Evolutionary conservation across 441 rosid genomes (phyloP), one percentile per base, ranked within the genome.

Genomic region (Kokia cookei): DNA sequence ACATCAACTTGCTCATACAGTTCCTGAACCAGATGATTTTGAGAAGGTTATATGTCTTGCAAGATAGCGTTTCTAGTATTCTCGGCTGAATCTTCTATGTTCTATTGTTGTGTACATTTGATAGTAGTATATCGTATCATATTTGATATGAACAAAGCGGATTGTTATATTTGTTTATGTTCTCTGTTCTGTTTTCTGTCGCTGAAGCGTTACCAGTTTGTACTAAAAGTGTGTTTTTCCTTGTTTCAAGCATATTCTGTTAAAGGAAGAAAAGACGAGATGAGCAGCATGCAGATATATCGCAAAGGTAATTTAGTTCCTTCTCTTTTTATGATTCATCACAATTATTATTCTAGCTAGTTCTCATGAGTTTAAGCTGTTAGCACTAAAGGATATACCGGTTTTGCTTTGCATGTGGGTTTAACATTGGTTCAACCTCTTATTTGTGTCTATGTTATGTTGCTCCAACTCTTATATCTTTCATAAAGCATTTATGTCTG

Each of bases 341-440:
- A 17, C 40, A 47, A 7, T 45, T 66, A 26, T 24, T 22, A 13
- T 54, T 14, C 71, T 43, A 12, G 81, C 76, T 27, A 43, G 48
- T 42, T 42, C 45, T 43, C 71, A 62, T n/a, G 82, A 59, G 58
- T 84, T 85, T 50, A 17, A 7, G 37, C 45, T 61, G 22, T 61
- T 17, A 29, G 43, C 65, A 61, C 3, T 61, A 6, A 11, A 61
- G 65, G 19, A 32, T 61, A 32, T 5, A 32, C 7, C 11, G 40
- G 2, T 61, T 61, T 32, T 42, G 69, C 69, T 65, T 6, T 19
- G 13, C 5, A 26, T 65, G 75, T 55, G n/a, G 11, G 15, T 12
- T 53, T 22, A 65, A 32, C 22, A 29, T 32, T 14, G n/a, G 45
- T 32, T 32, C 65, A 15, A 7, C 42, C 45, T 32, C 4, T 4